These are phyloP conservation scores for Nicotiana noctiflora DNA, from an alignment of 257 asterid genomes.

Conservation along the genomic window DNA sequence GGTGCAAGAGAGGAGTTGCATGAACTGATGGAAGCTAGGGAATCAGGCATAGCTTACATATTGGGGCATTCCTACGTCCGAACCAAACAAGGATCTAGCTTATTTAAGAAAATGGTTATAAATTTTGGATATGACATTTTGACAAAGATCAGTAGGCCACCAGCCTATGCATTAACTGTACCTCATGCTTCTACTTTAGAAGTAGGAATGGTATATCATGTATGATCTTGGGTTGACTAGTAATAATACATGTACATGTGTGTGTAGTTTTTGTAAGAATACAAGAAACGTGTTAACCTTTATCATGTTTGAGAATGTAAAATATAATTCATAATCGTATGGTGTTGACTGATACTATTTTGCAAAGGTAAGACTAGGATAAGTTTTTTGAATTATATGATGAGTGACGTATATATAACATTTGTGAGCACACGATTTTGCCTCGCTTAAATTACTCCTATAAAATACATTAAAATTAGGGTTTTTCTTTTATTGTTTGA, in stretches of 20 bases:
- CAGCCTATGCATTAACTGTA: slow-evolving; percentile 46
- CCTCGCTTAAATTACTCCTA: too few relatives aligned
- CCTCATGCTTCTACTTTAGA: slow-evolving; percentile 91
- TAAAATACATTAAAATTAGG: too few relatives aligned
- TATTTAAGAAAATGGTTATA: slow-evolving; percentile 52
- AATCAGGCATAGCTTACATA: slow-evolving; percentile 75
- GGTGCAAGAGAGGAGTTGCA: slow-evolving; percentile 44
- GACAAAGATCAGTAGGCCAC: slow-evolving; percentile 67
- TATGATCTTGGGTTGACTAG: slow-evolving; percentile 28
- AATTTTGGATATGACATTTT: slow-evolving; percentile 71
- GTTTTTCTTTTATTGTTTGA: too few relatives aligned
- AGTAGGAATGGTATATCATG: slow-evolving; percentile 81
- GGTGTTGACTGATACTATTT: too few relatives aligned
- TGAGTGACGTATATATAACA: too few relatives aligned
- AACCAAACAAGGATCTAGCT: slow-evolving; percentile 74
- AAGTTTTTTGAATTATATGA: too few relatives aligned
- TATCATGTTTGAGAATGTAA: background rate
- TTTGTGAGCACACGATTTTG: too few relatives aligned
- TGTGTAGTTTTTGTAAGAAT: background rate
- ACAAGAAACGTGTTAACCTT: background rate
- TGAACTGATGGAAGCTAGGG: slow-evolving; percentile 83
- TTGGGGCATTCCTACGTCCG: slow-evolving; percentile 74
- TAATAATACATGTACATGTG: background rate
- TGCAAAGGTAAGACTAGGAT: too few relatives aligned
- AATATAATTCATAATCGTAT: too few relatives aligned